Evolutionary conservation across 768 basidiomycete genomes (phyloP).

Genomic region (Podaxis sp.): DNA sequence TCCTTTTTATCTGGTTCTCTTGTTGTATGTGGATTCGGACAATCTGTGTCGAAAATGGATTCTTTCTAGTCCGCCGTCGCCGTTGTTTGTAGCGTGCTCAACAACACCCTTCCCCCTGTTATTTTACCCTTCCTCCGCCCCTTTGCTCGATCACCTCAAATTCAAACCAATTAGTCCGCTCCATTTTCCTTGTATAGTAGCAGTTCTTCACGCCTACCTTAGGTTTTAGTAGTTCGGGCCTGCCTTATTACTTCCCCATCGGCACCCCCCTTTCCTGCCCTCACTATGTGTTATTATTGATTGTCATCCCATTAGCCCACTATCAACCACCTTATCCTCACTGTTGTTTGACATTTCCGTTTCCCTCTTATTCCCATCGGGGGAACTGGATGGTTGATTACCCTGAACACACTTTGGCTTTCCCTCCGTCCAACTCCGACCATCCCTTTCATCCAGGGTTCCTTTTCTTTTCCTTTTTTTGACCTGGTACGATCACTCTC

Average conservation of each 20-base stretch:
- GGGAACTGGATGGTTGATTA: no score
- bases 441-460: no score
- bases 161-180: not conserved
- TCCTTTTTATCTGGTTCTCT: not conserved
- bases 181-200: not conserved
- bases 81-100: not conserved
- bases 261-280: not conserved
- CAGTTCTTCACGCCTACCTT: not conserved
- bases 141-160: not conserved
- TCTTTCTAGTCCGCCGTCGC: not conserved
- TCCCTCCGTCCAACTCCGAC: no score
- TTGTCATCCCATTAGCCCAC: not conserved
- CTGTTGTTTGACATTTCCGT: not conserved
- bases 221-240: not conserved
- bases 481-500: no score
- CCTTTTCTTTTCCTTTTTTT: no score
- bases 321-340: not conserved
- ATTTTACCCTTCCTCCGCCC: not conserved
- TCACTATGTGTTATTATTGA: not conserved
- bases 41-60: not conserved
- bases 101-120: not conserved
- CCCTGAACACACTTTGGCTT: no score
- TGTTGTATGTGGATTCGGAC: not conserved
- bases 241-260: not conserved
- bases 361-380: not conserved